phyloP scores from a whole-genome alignment of 345 rosid species.

The Dipteronia sinensis region DNA sequence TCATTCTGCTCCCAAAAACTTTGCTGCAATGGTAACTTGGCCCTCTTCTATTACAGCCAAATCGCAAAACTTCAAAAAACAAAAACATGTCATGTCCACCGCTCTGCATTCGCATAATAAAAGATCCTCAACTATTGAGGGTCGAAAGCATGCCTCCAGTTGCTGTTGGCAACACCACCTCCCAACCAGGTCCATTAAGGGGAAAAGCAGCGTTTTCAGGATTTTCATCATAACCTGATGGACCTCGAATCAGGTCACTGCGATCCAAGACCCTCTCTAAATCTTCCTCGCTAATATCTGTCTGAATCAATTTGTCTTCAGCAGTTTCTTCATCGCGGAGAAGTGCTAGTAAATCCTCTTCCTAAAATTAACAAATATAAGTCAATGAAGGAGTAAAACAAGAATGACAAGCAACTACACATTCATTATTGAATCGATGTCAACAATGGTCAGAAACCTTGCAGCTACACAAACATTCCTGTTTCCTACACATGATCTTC shows the following conservation, averaged over 20 bases:
- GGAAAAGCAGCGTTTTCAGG: constrained; percentile 39
- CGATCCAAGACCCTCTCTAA: constrained; percentile 71
- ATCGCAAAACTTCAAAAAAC: not conserved
- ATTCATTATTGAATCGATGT: not conserved
- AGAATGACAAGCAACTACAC: not conserved
- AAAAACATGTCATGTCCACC: not conserved
- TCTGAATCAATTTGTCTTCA: constrained; percentile 90
- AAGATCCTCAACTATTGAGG: constrained; percentile 54
- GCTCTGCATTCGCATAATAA: not conserved
- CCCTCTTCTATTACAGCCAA: not conserved
- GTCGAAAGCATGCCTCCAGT: constrained; percentile 81
- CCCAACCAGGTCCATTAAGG: constrained; percentile 96
- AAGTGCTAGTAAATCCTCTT: constrained; percentile 74
- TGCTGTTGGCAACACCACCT: constrained; percentile 77
- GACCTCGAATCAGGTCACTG: constrained; percentile 55
- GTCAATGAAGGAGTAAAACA: not conserved
- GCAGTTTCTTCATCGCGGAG: constrained; percentile 78
- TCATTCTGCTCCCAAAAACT: not conserved
- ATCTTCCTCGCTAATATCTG: constrained; percentile 78
- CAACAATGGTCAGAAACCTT: not conserved
- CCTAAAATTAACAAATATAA: constrained; percentile 42
- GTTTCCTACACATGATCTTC: not conserved
- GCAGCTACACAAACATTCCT: too few relatives aligned
- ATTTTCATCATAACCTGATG: constrained; percentile 27
- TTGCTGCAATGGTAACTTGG: not conserved